Base-by-base conservation (phyloP, 2,329 filamentous ascomycete genomes). In the Paecilomyces niveus region DNA sequence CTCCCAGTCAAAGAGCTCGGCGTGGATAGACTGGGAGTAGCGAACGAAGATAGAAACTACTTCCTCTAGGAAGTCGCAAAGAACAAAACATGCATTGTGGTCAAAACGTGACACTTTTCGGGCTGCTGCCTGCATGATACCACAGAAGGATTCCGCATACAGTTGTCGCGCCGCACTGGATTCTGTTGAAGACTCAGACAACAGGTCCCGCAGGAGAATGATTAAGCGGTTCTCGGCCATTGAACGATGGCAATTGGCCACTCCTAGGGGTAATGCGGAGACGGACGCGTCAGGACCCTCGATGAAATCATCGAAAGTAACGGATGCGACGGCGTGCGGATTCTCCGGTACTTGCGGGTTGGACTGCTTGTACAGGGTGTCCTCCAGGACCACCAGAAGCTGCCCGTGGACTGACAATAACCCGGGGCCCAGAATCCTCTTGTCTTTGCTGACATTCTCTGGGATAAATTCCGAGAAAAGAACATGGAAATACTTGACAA, bases 41-140 rank as follows among this genome's bases (percentile, higher is more conserved):
- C 85, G 81, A 49, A 85, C 78, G 60, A 89, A 78, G 49, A 91
- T 86, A 15, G 85, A 78, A 55, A 96, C 78, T 1, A 88, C 82
- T 73, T 96, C 92, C 69, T 96, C 90, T 26, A 96, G 78, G 63
- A 96, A 92, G 71, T 97, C 92, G 69, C 92, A 93, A n/a, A 96
- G 80, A 9, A 90, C 89, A 70, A 94, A 94, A 72, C 91, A 95
- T 18, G 90, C 89, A 62, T 85, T 85, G 68, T 91, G 89, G 70
- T 95, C 88, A 70, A 88, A 96, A 57, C 90, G 80, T 0, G 90
- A 92, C 0, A 89, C 92, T 63, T 84, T 86, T 63, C 87, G 85
- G 1, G 90, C 86, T 1, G 88, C 85, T 0, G 88, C 86, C 70
- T 89, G 91, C 69, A 94, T 80, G 29, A 95, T 77, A 26, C 80